Conservation (phyloP, 768 basidiomycete species). For the Roridomyces roridus region DNA sequence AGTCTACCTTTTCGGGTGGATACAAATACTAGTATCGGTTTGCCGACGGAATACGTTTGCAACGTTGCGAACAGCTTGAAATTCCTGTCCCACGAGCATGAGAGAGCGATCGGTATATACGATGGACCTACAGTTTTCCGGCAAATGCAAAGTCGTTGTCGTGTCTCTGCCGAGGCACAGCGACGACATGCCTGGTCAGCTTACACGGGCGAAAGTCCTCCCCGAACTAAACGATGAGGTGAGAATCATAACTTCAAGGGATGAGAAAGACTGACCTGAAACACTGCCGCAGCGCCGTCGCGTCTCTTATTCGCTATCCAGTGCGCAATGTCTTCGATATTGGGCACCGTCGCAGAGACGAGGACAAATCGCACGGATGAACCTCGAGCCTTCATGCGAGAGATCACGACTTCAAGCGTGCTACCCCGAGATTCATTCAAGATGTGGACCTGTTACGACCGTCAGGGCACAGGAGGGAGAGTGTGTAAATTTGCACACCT, state of each 20-base stretch:
- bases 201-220: conserved; percentile 92
- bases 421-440: conserved; percentile 91
- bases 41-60: conserved; percentile 73
- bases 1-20: conserved; percentile 81
- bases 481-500: conserved; percentile 53
- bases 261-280: conserved; percentile 55
- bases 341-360: conserved; percentile 94
- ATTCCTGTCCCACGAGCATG: conserved; percentile 42
- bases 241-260: not conserved
- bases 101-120: not conserved
- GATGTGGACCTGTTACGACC: conserved; percentile 76
- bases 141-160: conserved; percentile 85
- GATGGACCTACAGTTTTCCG: conserved; percentile 49
- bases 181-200: conserved; percentile 74
- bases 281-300: conserved; percentile 62
- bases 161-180: conserved; percentile 63
- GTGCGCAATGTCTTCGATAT: conserved; percentile 85
- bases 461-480: not conserved
- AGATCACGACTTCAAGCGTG: conserved; percentile 92
- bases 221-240: conserved; percentile 68
- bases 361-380: conserved; percentile 80
- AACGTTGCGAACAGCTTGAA: conserved; percentile 75
- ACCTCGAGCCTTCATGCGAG: conserved; percentile 86
- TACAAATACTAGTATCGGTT: conserved; percentile 89
- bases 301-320: conserved; percentile 72